Conservation (phyloP, 2,329 filamentous ascomycete species). For the Sclerotinia subarctica region DNA sequence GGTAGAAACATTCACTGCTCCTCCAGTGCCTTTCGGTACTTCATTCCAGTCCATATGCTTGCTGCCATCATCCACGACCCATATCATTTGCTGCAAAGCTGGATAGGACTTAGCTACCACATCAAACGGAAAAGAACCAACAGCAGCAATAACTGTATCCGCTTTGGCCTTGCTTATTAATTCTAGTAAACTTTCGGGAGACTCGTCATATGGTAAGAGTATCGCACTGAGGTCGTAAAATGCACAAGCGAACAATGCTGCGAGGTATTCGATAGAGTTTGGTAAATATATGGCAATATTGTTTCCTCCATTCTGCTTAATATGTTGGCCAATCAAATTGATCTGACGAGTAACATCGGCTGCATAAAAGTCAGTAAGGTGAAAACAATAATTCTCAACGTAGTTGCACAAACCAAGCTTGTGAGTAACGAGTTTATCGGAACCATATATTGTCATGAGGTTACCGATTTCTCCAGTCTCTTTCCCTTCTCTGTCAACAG, state of each 20-base stretch:
- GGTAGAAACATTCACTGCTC: slow-evolving; percentile 76
- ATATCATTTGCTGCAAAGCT: slow-evolving; percentile 74
- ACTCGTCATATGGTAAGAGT: slow-evolving; percentile 77
- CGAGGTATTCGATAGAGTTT: slow-evolving; percentile 86
- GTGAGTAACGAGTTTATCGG: slow-evolving; percentile 71
- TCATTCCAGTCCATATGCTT: slow-evolving; percentile 95
- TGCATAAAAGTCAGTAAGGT: slow-evolving; percentile 37
- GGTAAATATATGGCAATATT: slow-evolving; percentile 87
- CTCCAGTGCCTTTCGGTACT: slow-evolving; percentile 71
- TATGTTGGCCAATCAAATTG: slow-evolving; percentile 76
- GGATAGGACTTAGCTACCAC: slow-evolving; percentile 66
- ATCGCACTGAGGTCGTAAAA: slow-evolving; percentile 82
- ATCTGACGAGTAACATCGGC: slow-evolving; percentile 80
- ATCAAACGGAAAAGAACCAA: slow-evolving; percentile 82
- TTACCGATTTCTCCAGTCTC: slow-evolving; percentile 60
- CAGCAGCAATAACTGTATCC: slow-evolving; percentile 79
- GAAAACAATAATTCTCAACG: not conserved
- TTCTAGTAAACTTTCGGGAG: slow-evolving; percentile 64
- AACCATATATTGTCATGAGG: slow-evolving; percentile 76
- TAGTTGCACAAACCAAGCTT: slow-evolving; percentile 49
- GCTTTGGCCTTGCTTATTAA: slow-evolving; percentile 71
- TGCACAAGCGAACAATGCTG: slow-evolving; percentile 78
- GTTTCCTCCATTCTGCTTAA: slow-evolving; percentile 67
- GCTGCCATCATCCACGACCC: slow-evolving; percentile 89
- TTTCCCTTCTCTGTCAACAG: slow-evolving; percentile 60